phyloP scores from a whole-genome alignment of 495 filamentous ascomycete species.

The Hypoxylon subgilvum region DNA sequence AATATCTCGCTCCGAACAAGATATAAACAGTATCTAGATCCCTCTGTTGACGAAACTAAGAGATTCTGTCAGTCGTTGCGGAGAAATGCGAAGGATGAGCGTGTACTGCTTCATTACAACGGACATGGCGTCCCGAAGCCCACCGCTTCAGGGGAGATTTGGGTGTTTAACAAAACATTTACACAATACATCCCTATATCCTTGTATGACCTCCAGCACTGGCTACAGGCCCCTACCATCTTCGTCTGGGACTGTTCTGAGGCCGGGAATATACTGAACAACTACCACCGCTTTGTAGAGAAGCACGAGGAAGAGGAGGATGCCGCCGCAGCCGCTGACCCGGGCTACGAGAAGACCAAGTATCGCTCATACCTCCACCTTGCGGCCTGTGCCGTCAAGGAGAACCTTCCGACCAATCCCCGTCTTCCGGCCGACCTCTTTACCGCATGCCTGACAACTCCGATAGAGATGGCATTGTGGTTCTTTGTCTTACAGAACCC shows the following conservation, averaged over 20 bases:
- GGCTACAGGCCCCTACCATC: conserved; percentile 93
- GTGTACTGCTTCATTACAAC: conserved; percentile 97
- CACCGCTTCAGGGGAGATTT: conserved; percentile 94
- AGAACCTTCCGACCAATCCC: conserved; percentile 96
- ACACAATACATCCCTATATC: conserved; percentile 99
- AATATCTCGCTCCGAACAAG: conserved; percentile 89
- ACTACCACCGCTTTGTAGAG: conserved; percentile 91
- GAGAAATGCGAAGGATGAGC: conserved; percentile 91
- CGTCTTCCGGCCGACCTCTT: conserved; percentile 94
- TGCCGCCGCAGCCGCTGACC: conserved; percentile 73
- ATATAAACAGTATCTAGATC: conserved; percentile 96
- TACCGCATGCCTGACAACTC: conserved; percentile 93
- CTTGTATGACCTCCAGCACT: conserved; percentile 91
- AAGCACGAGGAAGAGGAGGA: conserved; percentile 88
- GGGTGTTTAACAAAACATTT: conserved; percentile 99
- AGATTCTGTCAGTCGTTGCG: conserved; percentile 90
- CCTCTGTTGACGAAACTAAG: conserved; percentile 94
- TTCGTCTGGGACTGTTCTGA: conserved; percentile 98
- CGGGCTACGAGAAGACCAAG: conserved; percentile 71
- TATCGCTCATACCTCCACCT: conserved; percentile 81
- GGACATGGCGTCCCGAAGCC: conserved; percentile 98
- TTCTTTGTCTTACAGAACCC: conserved; percentile 95
- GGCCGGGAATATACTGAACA: conserved; percentile 91
- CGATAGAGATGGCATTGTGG: conserved; percentile 93
- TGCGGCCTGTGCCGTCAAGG: conserved; percentile 84